Percentiles rank a stretch among this genome's conserved stretches.
Conservation (phyloP, 1,284 basidiomycete species). For the Rhizopogon hawkerae region DNA sequence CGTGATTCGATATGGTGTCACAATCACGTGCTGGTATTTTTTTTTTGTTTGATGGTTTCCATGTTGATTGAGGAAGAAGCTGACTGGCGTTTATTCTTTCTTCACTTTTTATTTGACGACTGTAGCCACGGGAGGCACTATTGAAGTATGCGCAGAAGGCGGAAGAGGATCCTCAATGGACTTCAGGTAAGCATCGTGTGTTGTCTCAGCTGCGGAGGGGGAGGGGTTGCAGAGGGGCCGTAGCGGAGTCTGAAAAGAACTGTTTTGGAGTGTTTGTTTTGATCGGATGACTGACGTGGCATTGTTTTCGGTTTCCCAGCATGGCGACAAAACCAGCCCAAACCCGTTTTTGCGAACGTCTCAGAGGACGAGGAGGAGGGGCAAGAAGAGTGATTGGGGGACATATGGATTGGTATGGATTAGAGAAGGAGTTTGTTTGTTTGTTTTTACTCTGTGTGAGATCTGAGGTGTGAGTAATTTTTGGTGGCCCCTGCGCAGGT, state of each 20-base stretch:
- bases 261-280: constrained; percentile 40
- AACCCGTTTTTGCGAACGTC: constrained; percentile 59
- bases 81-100: constrained; percentile 21
- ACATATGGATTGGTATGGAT: constrained; percentile 19
- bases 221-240: constrained; percentile 27
- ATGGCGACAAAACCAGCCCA: constrained; percentile 74
- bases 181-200: constrained; percentile 51
- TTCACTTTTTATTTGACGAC: constrained; percentile 19
- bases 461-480: constrained; percentile 26
- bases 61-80: constrained; percentile 12
- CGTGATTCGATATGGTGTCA: constrained; percentile 4
- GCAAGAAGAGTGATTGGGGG: constrained; percentile 35
- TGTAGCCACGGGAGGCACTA: constrained; percentile 89
- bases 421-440: constrained; percentile 8
- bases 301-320: constrained; percentile 58
- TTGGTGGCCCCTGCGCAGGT: constrained; percentile 58
- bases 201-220: constrained; percentile 22
- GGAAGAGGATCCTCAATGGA: constrained; percentile 75
- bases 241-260: constrained; percentile 28
- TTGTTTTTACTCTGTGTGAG: constrained; percentile 11
- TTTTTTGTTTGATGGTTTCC: constrained; percentile 18
- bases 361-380: constrained; percentile 49
- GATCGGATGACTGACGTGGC: constrained; percentile 55
- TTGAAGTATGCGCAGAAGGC: constrained; percentile 83
- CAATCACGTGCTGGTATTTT: constrained; percentile 11